A percentile compares a stretch with the other conserved stretches of the same genome.
These are phyloP conservation scores for Periconia sp. DNA, from an alignment of 2,329 filamentous ascomycete species.

Conservation along the genomic window DNA sequence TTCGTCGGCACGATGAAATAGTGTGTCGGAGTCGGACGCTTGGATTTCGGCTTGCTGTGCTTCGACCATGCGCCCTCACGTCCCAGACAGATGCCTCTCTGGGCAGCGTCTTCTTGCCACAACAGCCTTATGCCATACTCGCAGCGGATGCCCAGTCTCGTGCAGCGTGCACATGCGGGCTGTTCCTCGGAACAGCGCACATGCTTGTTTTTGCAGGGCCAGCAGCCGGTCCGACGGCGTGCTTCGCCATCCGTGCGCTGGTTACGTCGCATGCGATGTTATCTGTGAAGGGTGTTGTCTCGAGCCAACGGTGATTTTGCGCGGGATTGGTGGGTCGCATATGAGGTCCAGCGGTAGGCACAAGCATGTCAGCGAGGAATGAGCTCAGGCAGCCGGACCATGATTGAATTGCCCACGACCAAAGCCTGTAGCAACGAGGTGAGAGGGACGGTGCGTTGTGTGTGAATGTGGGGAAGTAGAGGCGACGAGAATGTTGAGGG, in stretches of 20 bases:
- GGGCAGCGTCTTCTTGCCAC: conserved; percentile 39
- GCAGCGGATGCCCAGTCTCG: conserved; percentile 29
- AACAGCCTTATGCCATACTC: conserved; percentile 29
- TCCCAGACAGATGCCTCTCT: conserved; percentile 21
- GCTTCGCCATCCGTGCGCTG: not conserved
- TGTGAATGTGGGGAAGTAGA: too few species aligned
- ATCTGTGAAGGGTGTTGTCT: too few species aligned
- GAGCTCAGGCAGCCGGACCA: too few species aligned
- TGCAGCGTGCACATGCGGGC: conserved; percentile 35
- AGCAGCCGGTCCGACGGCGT: conserved; percentile 13
- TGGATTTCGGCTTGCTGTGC: not conserved
- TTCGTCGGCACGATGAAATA: not conserved
- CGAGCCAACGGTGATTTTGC: too few species aligned
- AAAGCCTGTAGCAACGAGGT: too few species aligned
- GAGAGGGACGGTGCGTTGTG: too few species aligned
- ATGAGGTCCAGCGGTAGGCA: too few species aligned
- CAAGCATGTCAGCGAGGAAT: too few species aligned
- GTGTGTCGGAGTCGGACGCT: not conserved
- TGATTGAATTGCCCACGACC: too few species aligned
- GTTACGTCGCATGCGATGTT: not conserved
- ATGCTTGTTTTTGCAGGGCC: conserved; percentile 31
- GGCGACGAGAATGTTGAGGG: too few species aligned
- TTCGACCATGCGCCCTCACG: conserved; percentile 16
- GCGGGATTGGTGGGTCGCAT: too few species aligned
- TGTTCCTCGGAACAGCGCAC: conserved; percentile 40